Conservation (phyloP, 176 grass and related monocot genomes). For the Melocanna baccifera region DNA sequence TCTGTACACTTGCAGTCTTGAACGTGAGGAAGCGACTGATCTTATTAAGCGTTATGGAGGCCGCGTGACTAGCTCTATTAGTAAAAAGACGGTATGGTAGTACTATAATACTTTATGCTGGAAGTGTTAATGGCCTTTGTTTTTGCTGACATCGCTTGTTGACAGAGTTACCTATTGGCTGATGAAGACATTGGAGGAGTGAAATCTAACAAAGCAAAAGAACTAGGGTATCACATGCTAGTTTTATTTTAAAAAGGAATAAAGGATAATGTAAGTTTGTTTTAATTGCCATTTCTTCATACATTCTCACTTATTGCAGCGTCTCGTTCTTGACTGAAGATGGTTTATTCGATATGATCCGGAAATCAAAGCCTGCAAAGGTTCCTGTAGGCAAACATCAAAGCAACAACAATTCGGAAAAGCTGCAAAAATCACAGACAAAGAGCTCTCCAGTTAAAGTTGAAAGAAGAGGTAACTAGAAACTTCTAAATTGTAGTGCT, state of each 20-base stretch:
- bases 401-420: conserved; percentile 46
- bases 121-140: conserved; percentile 15
- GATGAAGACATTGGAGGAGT: conserved; percentile 95
- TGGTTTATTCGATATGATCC: conserved; percentile 94
- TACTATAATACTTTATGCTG: conserved; percentile 2
- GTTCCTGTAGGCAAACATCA: conserved; percentile 41
- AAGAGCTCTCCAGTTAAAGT: conserved; percentile 65
- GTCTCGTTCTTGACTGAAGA: conserved; percentile 86
- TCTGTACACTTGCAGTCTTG: conserved; percentile 61
- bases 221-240: conserved; percentile 63
- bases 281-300: conserved; percentile 26
- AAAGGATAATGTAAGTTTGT: background rate
- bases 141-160: conserved; percentile 31
- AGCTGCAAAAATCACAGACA: conserved; percentile 48
- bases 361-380: conserved; percentile 79
- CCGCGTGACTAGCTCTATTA: conserved; percentile 81
- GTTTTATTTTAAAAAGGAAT: conserved; percentile 9
- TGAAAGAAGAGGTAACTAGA: conserved; percentile 59
- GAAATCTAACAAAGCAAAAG: conserved; percentile 94
- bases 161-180: conserved; percentile 84
- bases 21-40: conserved; percentile 93
- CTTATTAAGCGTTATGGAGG: conserved; percentile 95
- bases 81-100: conserved; percentile 88
- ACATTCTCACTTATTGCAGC: conserved; percentile 45
- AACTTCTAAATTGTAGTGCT: conserved; percentile 25